phyloP scores from a whole-genome alignment of 129 eudicot species.

The Lactuca saligna region DNA sequence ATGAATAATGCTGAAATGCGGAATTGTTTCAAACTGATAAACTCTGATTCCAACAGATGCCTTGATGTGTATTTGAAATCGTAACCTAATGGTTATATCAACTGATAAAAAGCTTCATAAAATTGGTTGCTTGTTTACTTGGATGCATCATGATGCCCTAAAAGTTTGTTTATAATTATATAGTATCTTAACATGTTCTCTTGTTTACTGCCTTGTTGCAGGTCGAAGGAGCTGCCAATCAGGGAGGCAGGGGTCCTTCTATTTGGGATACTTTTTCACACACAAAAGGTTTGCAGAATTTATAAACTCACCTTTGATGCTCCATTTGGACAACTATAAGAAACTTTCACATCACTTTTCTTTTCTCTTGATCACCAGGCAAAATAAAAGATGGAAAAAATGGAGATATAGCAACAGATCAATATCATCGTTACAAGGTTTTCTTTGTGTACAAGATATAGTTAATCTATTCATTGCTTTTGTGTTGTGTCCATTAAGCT shows the following conservation, averaged over 20 bases:
- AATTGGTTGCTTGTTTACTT: not conserved
- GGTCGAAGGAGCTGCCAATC: slow-evolving; percentile 82
- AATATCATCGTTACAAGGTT: slow-evolving; percentile 84
- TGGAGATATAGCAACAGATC: slow-evolving; percentile 70
- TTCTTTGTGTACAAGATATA: not conserved
- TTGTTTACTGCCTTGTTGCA: slow-evolving; percentile 30
- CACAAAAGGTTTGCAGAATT: slow-evolving; percentile 38
- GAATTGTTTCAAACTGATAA: not conserved
- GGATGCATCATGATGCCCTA: slow-evolving; percentile 8
- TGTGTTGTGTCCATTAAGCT: slow-evolving; percentile 18
- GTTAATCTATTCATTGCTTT: not conserved
- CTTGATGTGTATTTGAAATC: slow-evolving; percentile 4
- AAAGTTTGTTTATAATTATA: not conserved
- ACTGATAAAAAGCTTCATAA: not conserved
- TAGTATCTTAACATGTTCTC: slow-evolving; percentile 15
- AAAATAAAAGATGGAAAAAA: slow-evolving; percentile 64
- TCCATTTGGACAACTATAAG: slow-evolving; percentile 14
- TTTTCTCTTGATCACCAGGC: slow-evolving; percentile 42
- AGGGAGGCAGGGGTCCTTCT: slow-evolving; percentile 72
- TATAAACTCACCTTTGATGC: not conserved
- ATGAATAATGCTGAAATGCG: slow-evolving; percentile 15
- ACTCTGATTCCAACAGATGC: not conserved
- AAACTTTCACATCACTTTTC: slow-evolving; percentile 9
- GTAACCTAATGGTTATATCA: not conserved
- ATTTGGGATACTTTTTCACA: slow-evolving; percentile 73